These are phyloP conservation scores for Nicotiana noctiflora DNA, from an alignment of 257 asterid species.

Conservation along the genomic window DNA sequence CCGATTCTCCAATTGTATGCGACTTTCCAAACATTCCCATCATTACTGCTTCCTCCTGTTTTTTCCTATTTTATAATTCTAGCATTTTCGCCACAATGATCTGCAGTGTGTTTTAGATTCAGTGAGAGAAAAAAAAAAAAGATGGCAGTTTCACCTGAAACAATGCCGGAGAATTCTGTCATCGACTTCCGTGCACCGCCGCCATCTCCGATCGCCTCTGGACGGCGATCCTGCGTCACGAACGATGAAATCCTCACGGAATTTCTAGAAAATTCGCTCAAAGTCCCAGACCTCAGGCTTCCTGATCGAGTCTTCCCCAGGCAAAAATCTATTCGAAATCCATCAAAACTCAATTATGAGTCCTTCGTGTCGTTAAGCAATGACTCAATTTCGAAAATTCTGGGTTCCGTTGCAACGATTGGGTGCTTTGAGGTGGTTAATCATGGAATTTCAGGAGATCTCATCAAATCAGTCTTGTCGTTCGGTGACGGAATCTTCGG, in stretches of 20 bases:
- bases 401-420: slow-evolving; percentile 30
- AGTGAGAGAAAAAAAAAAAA: neutral
- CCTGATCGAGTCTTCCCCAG: slow-evolving; percentile 72
- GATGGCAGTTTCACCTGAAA: slow-evolving; percentile 47
- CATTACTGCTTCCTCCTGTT: slow-evolving; percentile 58
- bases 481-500: slow-evolving; percentile 48
- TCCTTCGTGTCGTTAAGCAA: slow-evolving; percentile 14
- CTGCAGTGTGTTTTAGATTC: neutral
- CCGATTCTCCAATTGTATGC: slow-evolving; percentile 40
- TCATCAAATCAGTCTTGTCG: slow-evolving; percentile 35
- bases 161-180: slow-evolving; percentile 28
- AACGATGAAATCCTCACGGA: slow-evolving; percentile 65
- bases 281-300: slow-evolving; percentile 67
- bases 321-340: slow-evolving; percentile 40
- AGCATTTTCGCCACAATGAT: neutral
- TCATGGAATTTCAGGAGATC: slow-evolving; percentile 57
- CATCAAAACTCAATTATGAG: slow-evolving; percentile 47
- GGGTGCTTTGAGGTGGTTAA: slow-evolving; percentile 76
- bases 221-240: slow-evolving; percentile 44
- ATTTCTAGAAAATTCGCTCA: slow-evolving; percentile 53
- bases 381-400: slow-evolving; percentile 19
- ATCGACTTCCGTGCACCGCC: slow-evolving; percentile 87
- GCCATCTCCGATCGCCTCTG: slow-evolving; percentile 82
- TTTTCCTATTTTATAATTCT: neutral
- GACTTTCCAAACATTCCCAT: slow-evolving; percentile 54